Evolutionary conservation across 805 yeast species (phyloP).

Genomic region (Saccharomycopsis fibuligera): DNA sequence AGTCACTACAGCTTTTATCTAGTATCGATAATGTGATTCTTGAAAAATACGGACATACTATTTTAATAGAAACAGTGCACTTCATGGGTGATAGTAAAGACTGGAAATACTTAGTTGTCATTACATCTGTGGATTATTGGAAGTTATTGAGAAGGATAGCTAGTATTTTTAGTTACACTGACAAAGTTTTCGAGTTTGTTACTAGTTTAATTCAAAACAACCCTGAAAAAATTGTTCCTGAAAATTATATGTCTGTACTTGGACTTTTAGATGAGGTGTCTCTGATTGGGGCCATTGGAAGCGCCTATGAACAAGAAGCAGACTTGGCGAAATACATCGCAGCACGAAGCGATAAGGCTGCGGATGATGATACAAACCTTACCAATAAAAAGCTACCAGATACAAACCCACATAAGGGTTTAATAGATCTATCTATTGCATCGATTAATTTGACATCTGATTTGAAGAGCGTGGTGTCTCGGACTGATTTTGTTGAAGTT

Average conservation of each 20-base stretch:
- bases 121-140: constrained; percentile 39
- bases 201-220: constrained; percentile 32
- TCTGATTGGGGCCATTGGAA: constrained; percentile 73
- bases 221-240: constrained; percentile 34
- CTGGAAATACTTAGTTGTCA: background rate
- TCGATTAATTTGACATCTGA: constrained; percentile 58
- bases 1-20: constrained; percentile 1
- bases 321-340: constrained; percentile 37
- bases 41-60: background rate
- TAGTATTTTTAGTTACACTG: constrained; percentile 37
- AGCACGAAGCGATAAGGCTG: too few relatives aligned
- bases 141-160: constrained; percentile 43
- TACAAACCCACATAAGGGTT: constrained; percentile 42
- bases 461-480: constrained; percentile 34
- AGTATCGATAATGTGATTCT: background rate
- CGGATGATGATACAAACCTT: constrained; percentile 35
- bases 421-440: constrained; percentile 52
- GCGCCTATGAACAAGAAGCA: constrained; percentile 65
- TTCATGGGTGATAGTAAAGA: background rate
- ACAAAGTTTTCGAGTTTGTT: constrained; percentile 41
- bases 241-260: constrained; percentile 57
- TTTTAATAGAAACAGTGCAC: background rate
- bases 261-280: constrained; percentile 76
- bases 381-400: constrained; percentile 25
- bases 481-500: constrained; percentile 30